phyloP scores from a whole-genome alignment of 73 alveolate genomes.

The Paramecium octaurelia region DNA sequence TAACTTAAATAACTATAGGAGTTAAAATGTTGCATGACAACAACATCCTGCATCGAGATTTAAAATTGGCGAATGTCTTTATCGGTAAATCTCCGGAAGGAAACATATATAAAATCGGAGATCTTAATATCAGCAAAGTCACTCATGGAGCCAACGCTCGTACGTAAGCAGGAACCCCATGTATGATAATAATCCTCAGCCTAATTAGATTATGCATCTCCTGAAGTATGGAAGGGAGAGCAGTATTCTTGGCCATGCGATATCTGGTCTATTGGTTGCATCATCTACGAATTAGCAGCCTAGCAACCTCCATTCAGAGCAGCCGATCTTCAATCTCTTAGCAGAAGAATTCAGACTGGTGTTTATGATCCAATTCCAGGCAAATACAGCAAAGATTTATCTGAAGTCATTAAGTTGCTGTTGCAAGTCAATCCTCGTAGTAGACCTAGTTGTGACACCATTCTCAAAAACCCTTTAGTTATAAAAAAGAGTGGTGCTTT shows the following conservation, averaged over 20 bases:
- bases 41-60: slow-evolving; percentile 58
- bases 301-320: slow-evolving; percentile 94
- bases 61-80: slow-evolving; percentile 80
- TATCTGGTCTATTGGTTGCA: slow-evolving; percentile 95
- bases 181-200: not conserved
- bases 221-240: slow-evolving; percentile 86
- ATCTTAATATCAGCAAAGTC: slow-evolving; percentile 78
- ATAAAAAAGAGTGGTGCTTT: slow-evolving; percentile 29
- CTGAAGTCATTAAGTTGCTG: not conserved
- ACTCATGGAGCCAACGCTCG: slow-evolving; percentile 65
- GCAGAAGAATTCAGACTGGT: slow-evolving; percentile 26
- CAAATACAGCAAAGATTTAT: slow-evolving; percentile 32
- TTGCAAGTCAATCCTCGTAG: slow-evolving; percentile 26
- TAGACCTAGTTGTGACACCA: slow-evolving; percentile 45
- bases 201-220: slow-evolving; percentile 73
- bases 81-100: slow-evolving; percentile 52
- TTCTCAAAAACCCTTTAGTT: slow-evolving; percentile 28
- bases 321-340: slow-evolving; percentile 13
- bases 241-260: slow-evolving; percentile 92
- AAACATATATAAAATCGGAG: slow-evolving; percentile 71
- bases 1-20: slow-evolving; percentile 45
- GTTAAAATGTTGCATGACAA: slow-evolving; percentile 54
- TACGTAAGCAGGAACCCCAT: slow-evolving; percentile 87
- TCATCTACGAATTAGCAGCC: slow-evolving; percentile 89
- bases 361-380: slow-evolving; percentile 50